Percentiles rank a stretch among this genome's conserved stretches.
Conservation (phyloP, 805 yeast species). For the Wickerhamomyces sydowiorum region DNA sequence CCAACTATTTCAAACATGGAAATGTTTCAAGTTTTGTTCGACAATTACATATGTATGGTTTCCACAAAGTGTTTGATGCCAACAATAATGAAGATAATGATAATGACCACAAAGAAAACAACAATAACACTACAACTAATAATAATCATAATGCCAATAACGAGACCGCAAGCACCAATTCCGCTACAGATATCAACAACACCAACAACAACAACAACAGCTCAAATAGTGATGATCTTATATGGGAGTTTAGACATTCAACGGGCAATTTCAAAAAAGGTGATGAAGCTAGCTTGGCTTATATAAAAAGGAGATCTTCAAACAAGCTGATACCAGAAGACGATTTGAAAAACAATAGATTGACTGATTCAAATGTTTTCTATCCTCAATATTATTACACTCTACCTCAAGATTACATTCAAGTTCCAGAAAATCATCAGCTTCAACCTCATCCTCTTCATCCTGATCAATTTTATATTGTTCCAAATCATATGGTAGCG, state of each 20-base stretch:
- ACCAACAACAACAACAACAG: not conserved
- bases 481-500: not conserved
- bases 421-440: not conserved
- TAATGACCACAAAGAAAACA: slow-evolving; percentile 3
- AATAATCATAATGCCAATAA: not conserved
- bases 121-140: slow-evolving; percentile 1
- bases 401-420: not conserved
- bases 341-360: slow-evolving; percentile 4
- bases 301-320: slow-evolving; percentile 57
- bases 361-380: not conserved
- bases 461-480: slow-evolving; percentile 2
- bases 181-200: slow-evolving; percentile 1
- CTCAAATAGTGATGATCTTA: slow-evolving; percentile 14
- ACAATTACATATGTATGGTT: slow-evolving; percentile 94
- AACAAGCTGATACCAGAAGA: slow-evolving; percentile 15
- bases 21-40: slow-evolving; percentile 91
- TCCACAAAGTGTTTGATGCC: slow-evolving; percentile 60
- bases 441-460: slow-evolving; percentile 3
- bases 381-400: not conserved
- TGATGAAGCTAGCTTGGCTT: slow-evolving; percentile 53
- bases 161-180: not conserved
- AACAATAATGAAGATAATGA: slow-evolving; percentile 12
- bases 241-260: slow-evolving; percentile 82
- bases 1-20: slow-evolving; percentile 87
- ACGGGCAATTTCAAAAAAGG: slow-evolving; percentile 70